A percentile compares a stretch with the other conserved stretches of the same genome.
phyloP scores from a whole-genome alignment of 768 basidiomycete species.

The Lyophyllum semitale region DNA sequence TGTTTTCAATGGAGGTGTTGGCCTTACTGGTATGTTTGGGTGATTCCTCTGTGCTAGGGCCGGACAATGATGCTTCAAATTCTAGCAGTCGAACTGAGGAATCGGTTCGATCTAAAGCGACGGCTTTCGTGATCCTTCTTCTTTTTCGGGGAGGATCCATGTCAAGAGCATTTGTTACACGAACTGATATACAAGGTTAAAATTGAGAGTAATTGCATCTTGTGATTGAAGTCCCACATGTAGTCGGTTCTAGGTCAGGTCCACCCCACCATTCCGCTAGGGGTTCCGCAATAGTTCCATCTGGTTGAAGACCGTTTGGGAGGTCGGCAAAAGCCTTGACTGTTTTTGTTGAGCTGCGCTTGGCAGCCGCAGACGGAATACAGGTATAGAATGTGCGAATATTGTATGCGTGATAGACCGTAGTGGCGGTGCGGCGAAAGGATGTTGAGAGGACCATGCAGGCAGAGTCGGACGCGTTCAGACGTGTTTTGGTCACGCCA shows the following conservation, averaged over 20 bases:
- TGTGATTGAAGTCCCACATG: slow-evolving; percentile 6
- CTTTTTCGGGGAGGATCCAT: slow-evolving; percentile 1
- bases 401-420: neutral
- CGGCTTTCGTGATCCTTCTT: neutral
- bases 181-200: neutral
- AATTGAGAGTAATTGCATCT: neutral
- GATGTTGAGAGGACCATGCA: slow-evolving; percentile 11
- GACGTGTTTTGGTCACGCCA: slow-evolving; percentile 25
- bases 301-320: slow-evolving; percentile 47
- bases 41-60: neutral
- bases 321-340: slow-evolving; percentile 61
- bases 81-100: neutral
- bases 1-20: neutral
- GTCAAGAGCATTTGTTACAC: neutral
- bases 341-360: slow-evolving; percentile 25
- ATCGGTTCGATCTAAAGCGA: neutral
- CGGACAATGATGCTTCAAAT: neutral
- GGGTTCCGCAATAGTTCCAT: slow-evolving; percentile 45
- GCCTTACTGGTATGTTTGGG: neutral
- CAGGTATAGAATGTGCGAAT: slow-evolving; percentile 6
- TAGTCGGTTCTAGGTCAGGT: neutral
- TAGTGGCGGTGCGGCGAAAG: slow-evolving; percentile 1
- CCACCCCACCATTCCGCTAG: slow-evolving; percentile 44
- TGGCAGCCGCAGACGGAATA: neutral
- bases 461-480: slow-evolving; percentile 14